Evolutionary conservation across 2,329 filamentous ascomycete species (phyloP).

Genomic region (Ophioceras dolichostomum): DNA sequence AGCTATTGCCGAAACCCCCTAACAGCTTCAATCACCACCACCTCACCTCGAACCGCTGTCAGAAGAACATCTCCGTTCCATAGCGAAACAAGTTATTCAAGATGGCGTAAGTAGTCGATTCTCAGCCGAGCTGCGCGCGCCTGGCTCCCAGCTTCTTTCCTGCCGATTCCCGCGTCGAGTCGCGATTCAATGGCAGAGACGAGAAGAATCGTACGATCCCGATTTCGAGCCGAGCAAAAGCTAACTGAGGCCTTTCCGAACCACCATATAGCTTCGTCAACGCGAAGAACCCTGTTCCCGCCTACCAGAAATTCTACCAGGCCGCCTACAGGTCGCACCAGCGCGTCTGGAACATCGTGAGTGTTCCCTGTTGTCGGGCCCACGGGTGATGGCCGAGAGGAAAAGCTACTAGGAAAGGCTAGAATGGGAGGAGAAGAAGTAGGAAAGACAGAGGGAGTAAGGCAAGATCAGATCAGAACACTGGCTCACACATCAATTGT

Average conservation of each 20-base stretch:
- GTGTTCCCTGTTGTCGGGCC: constrained; percentile 26
- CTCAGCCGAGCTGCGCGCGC: no score
- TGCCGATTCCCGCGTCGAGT: no score
- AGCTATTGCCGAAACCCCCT: no score
- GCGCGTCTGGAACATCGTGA: constrained; percentile 69
- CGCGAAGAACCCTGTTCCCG: constrained; percentile 64
- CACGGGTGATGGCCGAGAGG: no score
- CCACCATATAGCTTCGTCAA: constrained; percentile 45
- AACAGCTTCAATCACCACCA: no score
- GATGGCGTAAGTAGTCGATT: no score
- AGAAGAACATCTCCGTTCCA: no score
- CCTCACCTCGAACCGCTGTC: no score
- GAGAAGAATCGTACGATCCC: constrained; percentile 2
- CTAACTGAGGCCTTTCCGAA: background rate
- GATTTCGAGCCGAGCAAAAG: background rate
- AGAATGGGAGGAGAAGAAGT: background rate
- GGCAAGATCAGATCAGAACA: no score
- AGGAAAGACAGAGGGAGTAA: constrained; percentile 1
- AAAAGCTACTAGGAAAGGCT: background rate
- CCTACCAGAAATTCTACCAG: constrained; percentile 67
- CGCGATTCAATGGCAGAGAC: constrained; percentile 2
- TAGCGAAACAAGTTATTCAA: no score
- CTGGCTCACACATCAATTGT: constrained; percentile 11
- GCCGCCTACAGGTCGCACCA: constrained; percentile 55
- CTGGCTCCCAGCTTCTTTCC: no score